These are phyloP conservation scores for Hippophae gyantsensis DNA, from an alignment of 306 rosid genomes.

Conservation along the genomic window DNA sequence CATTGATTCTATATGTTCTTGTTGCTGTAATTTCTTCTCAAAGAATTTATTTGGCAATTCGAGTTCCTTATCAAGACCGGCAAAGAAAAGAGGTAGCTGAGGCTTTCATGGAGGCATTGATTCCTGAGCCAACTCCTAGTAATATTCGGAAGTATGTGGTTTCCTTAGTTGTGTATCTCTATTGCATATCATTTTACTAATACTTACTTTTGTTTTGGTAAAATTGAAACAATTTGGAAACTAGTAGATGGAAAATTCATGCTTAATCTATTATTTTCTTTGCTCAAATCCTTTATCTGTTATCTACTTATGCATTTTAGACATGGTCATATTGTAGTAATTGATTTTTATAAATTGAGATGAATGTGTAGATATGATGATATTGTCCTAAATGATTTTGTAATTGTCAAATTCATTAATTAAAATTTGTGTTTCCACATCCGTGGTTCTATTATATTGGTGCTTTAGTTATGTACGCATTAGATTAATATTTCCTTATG, in stretches of 20 bases:
- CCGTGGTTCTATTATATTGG: too few species aligned
- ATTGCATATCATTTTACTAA: background rate
- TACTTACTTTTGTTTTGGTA: background rate
- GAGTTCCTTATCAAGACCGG: slow-evolving; percentile 47
- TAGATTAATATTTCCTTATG: too few species aligned
- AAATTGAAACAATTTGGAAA: background rate
- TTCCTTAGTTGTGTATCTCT: slow-evolving; percentile 2
- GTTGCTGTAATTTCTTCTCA: slow-evolving; percentile 47
- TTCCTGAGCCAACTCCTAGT: slow-evolving; percentile 82
- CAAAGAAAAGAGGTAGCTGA: slow-evolving; percentile 61
- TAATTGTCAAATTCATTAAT: too few species aligned
- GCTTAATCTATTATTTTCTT: background rate
- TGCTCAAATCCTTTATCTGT: too few species aligned
- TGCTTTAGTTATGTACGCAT: too few species aligned
- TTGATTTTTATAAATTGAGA: too few species aligned
- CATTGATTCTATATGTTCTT: slow-evolving; percentile 50
- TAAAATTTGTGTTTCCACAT: too few species aligned
- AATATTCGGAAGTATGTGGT: slow-evolving; percentile 56
- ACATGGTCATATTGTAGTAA: too few species aligned
- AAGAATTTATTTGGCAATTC: slow-evolving; percentile 49
- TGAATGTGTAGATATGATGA: too few species aligned
- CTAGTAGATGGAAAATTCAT: background rate
- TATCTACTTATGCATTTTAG: background rate
- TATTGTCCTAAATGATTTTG: too few species aligned
- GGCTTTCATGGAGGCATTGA: slow-evolving; percentile 90